phyloP scores from a whole-genome alignment of 331 rosid species.

The Arachis monticola region DNA sequence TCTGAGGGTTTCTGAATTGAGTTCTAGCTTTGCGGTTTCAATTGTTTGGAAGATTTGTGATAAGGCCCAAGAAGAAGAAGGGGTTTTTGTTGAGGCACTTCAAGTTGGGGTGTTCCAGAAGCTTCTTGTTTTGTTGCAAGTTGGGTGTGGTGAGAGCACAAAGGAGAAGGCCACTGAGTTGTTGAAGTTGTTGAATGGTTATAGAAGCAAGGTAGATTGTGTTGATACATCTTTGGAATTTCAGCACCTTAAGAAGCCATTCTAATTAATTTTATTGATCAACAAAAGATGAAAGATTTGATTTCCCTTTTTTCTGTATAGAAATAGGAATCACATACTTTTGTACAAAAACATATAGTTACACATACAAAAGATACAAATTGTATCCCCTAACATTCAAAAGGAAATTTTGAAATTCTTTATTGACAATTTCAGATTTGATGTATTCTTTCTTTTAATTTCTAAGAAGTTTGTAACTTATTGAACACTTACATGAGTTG shows the following conservation, averaged over 20 bases:
- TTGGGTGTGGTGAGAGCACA: slow-evolving; percentile 64
- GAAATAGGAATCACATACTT: slow-evolving; percentile 21
- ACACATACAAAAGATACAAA: slow-evolving; percentile 31
- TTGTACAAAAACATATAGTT: slow-evolving; percentile 42
- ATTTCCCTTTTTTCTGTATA: slow-evolving; percentile 3
- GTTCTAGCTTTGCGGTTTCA: slow-evolving; percentile 59
- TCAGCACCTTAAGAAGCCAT: slow-evolving; percentile 64
- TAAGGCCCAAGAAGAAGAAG: slow-evolving; percentile 39
- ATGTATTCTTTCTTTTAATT: not conserved
- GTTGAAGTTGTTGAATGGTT: slow-evolving; percentile 71
- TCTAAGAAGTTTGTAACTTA: too few relatives aligned
- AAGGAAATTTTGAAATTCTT: slow-evolving; percentile 26
- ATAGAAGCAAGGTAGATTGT: slow-evolving; percentile 60
- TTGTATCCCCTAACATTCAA: slow-evolving; percentile 49
- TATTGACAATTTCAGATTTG: not conserved
- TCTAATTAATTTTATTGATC: slow-evolving; percentile 40
- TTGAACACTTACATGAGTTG: too few relatives aligned
- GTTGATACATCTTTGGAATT: slow-evolving; percentile 69
- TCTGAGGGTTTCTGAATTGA: slow-evolving; percentile 65
- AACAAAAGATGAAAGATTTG: not conserved
- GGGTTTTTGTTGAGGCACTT: slow-evolving; percentile 61
- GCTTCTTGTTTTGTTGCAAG: slow-evolving; percentile 76
- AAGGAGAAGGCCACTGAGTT: slow-evolving; percentile 73
- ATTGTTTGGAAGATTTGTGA: slow-evolving; percentile 74
- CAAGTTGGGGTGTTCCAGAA: slow-evolving; percentile 79